phyloP scores from a whole-genome alignment of 306 rosid genomes.

The Cucumis melo region DNA sequence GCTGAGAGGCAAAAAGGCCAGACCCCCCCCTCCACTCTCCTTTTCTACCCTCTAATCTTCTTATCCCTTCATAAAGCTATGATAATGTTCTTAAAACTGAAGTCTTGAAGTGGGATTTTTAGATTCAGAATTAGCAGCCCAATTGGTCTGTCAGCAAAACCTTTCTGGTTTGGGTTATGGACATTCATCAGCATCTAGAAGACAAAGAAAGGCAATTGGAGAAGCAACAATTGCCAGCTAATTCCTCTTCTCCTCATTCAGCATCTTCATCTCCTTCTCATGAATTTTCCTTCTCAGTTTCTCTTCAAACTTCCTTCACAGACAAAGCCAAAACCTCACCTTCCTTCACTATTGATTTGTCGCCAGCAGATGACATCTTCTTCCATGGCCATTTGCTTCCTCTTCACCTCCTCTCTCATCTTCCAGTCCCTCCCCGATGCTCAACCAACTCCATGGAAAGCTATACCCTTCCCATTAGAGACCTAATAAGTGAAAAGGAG shows the following conservation, averaged over 20 bases:
- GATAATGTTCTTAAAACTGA: slow-evolving; percentile 23
- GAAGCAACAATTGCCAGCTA: slow-evolving; percentile 13
- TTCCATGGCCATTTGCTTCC: slow-evolving; percentile 98
- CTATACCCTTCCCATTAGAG: slow-evolving; percentile 48
- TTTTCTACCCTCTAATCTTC: slow-evolving; percentile 28
- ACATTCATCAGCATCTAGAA: slow-evolving; percentile 19
- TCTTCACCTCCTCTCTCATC: slow-evolving; percentile 76
- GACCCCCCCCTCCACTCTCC: not conserved
- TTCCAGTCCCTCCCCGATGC: slow-evolving; percentile 62
- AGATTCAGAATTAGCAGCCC: slow-evolving; percentile 22
- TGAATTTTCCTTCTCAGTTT: slow-evolving; percentile 88
- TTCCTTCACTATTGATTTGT: slow-evolving; percentile 61
- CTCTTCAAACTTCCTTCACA: slow-evolving; percentile 44
- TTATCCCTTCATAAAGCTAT: slow-evolving; percentile 12
- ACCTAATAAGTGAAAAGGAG: slow-evolving; percentile 14
- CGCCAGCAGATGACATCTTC: slow-evolving; percentile 97
- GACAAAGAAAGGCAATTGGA: slow-evolving; percentile 12
- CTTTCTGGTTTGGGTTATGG: slow-evolving; percentile 31
- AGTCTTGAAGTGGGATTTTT: slow-evolving; percentile 18
- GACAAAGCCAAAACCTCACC: slow-evolving; percentile 27
- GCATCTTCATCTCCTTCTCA: slow-evolving; percentile 76
- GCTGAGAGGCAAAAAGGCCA: not conserved
- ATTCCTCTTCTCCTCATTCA: slow-evolving; percentile 36
- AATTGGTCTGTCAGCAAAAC: slow-evolving; percentile 13
- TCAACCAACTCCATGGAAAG: slow-evolving; percentile 59